Percentiles rank a stretch among this genome's conserved stretches.
Conservation (phyloP, 164 flowering plant genomes). For the Liriodendron chinense region DNA sequence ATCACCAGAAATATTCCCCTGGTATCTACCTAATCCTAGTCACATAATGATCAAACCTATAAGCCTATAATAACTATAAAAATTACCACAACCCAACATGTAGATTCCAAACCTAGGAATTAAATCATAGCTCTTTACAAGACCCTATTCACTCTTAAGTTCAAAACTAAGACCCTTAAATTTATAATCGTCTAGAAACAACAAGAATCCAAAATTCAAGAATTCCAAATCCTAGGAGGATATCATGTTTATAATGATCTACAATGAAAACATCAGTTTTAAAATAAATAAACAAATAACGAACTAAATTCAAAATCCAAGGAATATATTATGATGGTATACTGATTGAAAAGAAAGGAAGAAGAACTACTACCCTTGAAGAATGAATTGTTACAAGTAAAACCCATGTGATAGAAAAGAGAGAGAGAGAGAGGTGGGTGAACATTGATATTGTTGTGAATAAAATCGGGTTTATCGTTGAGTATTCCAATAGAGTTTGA, state of each 20-base stretch:
- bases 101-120: conserved; percentile 6
- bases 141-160: neutral
- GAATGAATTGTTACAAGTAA: neutral
- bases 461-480: conserved; percentile 1
- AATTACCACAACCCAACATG: conserved; percentile 5
- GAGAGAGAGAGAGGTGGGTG: conserved; percentile 5
- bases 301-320: conserved; percentile 8
- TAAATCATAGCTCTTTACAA: neutral
- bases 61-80: neutral
- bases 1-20: neutral
- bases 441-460: conserved; percentile 6
- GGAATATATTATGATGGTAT: neutral
- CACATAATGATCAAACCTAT: neutral
- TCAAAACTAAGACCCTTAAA: neutral
- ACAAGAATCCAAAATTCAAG: neutral
- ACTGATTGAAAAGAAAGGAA: neutral
- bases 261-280: neutral
- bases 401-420: neutral
- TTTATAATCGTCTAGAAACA: neutral
- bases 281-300: conserved; percentile 1
- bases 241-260: conserved; percentile 3
- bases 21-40: neutral
- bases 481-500: neutral
- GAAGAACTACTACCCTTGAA: neutral
- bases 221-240: conserved; percentile 8